Base-by-base conservation (phyloP, 2,329 filamentous ascomycete species). In the Hysterium pulicare region DNA sequence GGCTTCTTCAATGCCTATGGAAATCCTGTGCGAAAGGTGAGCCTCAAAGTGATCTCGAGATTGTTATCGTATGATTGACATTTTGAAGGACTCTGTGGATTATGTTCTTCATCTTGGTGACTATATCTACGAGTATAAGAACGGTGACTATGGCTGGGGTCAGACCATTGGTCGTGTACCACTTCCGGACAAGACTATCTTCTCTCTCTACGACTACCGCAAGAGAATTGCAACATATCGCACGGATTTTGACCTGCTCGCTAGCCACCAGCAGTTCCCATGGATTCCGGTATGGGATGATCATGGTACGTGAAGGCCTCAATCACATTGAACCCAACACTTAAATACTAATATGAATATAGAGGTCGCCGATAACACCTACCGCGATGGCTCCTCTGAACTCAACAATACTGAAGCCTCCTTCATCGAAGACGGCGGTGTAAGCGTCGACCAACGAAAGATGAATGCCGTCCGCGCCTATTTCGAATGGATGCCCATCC, bases 381-480 rank as follows among this genome's bases (percentile, higher is more conserved):
- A 81, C 56, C 72, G 77, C 19, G 82, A 82, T 53, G 83, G 83
- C 1, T 76, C 74, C 7, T 73, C 76, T 2, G 70, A 72, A 3
- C 65, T 84, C 19, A 83, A 82, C 61, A 87, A 87, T 60, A 84
- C 79, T 8, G 82, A 85, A 54, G 74, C 77, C 6, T 83, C 79
- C 0, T 87, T 86, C 64, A 57, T 79, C 21, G 70, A 75, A 36
- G 74, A 79, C 33, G 68, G 68, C 10, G 68, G 69, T 40, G 73
- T 87, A n/a, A 79, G 75, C 23, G 79, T 86, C n/a, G 83, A 87
- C 50, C 79, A 84, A 58, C 76, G 83, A 49, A 87, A 87, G 69
- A 81, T 85, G 72, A 85, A 87, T 40, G 84, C 83, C 1, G 83
- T 87, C 2, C 73, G 84, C 28, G 82, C 83, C 1, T 83, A 83